Evolutionary conservation across 148 eudicot species (phyloP), one percentile per base, ranked within the genome.

Genomic region (Gaultheria prostrata): DNA sequence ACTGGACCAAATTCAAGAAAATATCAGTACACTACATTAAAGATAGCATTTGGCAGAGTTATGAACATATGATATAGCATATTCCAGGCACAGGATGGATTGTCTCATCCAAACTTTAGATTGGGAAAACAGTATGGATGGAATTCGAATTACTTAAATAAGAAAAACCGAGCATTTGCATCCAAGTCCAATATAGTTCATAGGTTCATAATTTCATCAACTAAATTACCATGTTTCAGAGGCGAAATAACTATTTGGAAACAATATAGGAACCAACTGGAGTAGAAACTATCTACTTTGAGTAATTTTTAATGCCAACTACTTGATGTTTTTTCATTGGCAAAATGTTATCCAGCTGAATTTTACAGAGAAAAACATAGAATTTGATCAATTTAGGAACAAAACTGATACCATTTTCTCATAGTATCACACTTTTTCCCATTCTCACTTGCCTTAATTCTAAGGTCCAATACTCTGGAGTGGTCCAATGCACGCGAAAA

Each of bases 1-100:
- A 82, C 98, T 94, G 92, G 84, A 83, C 21, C 79, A 84, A 77
- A 85, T 74, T 80, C 63, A 86, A 78, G 3, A 20, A 26, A 49
- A 63, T 3, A 48, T 80, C 46, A 78, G 81, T 82, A 74, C 20
- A 79, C 57, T 43, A 76, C 65, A 20, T 72, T 14, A 50, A 85
- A 61, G 56, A 77, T 77, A 21, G 72, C 59, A 59, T 28, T 14
- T 67, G 48, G 54, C 80, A 80, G 76, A 73, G 26, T 28, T 33
- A 51, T 51, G 24, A 65, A 30, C 3, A 1, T 65, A 11, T 65
- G 33, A 24, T 26, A 65, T 18, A 13, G 76, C 61, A 32, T 21
- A 30, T 49, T 71, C 57, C 46, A 67, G 35, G 57, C 24, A 46
- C 14, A 39, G 35, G 53, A 63, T 35, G 39, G 21, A 21, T 32